Evolutionary conservation across 2,329 filamentous ascomycete species (phyloP), one percentile per base, ranked within the genome.

Genomic region (Botrytis pseudocinerea): DNA sequence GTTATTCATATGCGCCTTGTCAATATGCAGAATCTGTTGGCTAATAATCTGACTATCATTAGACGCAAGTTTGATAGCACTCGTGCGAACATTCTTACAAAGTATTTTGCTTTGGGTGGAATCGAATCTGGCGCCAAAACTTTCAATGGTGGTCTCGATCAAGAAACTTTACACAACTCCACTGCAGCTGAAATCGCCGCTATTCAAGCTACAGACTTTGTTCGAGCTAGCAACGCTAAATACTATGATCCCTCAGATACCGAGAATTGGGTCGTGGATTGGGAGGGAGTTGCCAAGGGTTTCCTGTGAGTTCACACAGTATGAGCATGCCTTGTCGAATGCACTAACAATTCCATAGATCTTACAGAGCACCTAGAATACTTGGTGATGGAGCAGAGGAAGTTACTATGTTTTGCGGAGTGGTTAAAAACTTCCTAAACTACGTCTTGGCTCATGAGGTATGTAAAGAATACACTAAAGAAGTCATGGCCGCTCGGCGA

Each of bases 361-460:
- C 89, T 22, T 85, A 85, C 8, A 86, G 85, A 60, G 86, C 92
- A 9, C 86, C 88, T 0, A 83, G 83, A 40, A 83, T 88, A 54
- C 88, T 88, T 54, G 85, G 88, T 28, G 88, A 89, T 66, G 87
- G 90, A 20, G 80, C 85, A 25, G 80, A 83, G 0, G 82, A 86
- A 20, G 86, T 94, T 75, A 83, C 87, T n/a, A 82, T 86, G 10
- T 90, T 89, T 4, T 89, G 91, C 32, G 86, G 87, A 48, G 88
- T 97, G 0, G 85, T 98, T 59, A 88, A 89, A 74, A 97, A 96
- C 80, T 98, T 98, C 80, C 88, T 97, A 76, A 93, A 93, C 76
- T 99, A 98, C 77, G 85, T 98, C 0, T 85, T 95, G 16, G 88
- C 92, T 74, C 95, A 98, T 79, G 88, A 92, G 54, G 95, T 97